Percentiles rank a stretch among this genome's conserved stretches.
Conservation (phyloP, 306 rosid genomes). For the Gillenia trifoliata region DNA sequence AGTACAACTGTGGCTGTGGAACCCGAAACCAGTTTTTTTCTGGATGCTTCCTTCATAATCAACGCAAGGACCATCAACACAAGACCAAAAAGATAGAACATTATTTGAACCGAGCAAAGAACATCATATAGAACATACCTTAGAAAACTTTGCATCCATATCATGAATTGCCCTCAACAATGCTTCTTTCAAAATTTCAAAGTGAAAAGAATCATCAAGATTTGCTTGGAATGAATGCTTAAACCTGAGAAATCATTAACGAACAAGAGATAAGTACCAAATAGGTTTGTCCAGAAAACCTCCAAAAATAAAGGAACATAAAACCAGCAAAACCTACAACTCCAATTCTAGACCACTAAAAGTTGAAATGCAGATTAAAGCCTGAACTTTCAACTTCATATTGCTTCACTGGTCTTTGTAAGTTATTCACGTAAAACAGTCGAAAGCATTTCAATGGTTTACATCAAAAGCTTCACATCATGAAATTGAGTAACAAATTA, state of each 20-base stretch:
- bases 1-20: conserved; percentile 79
- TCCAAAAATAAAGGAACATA: not conserved
- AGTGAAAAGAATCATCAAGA: conserved; percentile 67
- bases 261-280: conserved; percentile 9
- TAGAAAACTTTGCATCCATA: conserved; percentile 77
- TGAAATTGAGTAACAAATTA: too few relatives aligned
- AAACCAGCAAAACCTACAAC: not conserved
- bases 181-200: conserved; percentile 91
- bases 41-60: conserved; percentile 78
- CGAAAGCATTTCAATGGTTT: not conserved
- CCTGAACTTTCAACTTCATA: not conserved
- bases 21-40: conserved; percentile 56
- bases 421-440: not conserved
- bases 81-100: conserved; percentile 10
- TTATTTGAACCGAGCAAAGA: conserved; percentile 6
- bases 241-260: conserved; percentile 50
- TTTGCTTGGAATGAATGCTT: conserved; percentile 50
- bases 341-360: not conserved
- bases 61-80: conserved; percentile 37
- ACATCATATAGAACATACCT: conserved; percentile 43
- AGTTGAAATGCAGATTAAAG: not conserved
- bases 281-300: not conserved
- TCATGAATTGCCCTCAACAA: conserved; percentile 83
- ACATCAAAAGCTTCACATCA: not conserved
- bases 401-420: not conserved